Evolutionary conservation across 2,329 filamentous ascomycete species (phyloP).

Genomic region (Colletotrichum chlorophyti): DNA sequence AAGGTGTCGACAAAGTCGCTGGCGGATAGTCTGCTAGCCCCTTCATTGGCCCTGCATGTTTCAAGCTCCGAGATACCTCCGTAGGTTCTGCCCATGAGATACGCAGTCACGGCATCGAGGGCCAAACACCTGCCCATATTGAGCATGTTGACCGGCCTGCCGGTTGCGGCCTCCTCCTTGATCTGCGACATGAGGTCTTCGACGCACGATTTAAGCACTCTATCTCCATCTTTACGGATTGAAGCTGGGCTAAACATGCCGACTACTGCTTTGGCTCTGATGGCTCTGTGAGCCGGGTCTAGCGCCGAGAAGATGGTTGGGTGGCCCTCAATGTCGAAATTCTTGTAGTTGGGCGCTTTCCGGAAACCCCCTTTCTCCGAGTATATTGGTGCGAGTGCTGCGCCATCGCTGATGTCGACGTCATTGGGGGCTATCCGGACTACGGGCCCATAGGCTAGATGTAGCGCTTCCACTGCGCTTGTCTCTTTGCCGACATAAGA

Average conservation of each 20-base stretch:
- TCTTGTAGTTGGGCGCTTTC: background rate
- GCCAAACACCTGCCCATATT: background rate
- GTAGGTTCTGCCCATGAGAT: background rate
- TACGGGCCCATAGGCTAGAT: background rate
- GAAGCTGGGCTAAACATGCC: background rate
- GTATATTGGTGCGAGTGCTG: background rate
- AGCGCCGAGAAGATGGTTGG: background rate
- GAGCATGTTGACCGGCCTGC: background rate
- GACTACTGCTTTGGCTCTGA: background rate
- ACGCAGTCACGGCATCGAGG: background rate
- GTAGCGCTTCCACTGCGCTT: background rate
- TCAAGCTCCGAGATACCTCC: background rate
- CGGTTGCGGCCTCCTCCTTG: background rate
- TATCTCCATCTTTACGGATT: background rate
- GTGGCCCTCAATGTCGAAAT: constrained; percentile 2
- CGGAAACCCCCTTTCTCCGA: background rate
- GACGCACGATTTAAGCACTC: background rate
- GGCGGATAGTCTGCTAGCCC: background rate
- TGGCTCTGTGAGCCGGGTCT: background rate
- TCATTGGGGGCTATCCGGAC: background rate
- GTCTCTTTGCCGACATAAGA: background rate
- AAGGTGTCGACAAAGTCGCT: constrained; percentile 8
- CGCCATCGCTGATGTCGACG: background rate
- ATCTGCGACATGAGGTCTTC: background rate
- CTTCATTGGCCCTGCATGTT: background rate